Conservation (phyloP, 306 rosid species). For the Trifolium pratense region DNA sequence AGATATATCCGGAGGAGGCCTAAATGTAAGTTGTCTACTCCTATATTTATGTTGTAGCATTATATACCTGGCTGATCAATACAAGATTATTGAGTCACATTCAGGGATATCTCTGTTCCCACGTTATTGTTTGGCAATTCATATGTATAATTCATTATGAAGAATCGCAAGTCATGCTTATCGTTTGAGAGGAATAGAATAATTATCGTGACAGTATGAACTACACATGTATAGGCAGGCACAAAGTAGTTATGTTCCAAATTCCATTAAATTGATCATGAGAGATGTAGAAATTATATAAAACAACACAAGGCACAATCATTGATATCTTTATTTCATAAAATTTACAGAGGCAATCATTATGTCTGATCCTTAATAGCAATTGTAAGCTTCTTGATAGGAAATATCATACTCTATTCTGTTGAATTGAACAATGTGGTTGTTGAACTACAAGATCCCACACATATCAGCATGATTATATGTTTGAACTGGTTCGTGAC, state of each 20-base stretch:
- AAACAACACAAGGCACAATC: slow-evolving; percentile 40
- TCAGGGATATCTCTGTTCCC: slow-evolving; percentile 12
- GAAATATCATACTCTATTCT: slow-evolving; percentile 51
- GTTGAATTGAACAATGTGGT: slow-evolving; percentile 42
- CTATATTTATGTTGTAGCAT: slow-evolving; percentile 1
- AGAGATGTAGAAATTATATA: slow-evolving; percentile 35
- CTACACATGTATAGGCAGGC: slow-evolving; percentile 23
- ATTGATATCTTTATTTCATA: slow-evolving; percentile 49
- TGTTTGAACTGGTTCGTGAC: slow-evolving; percentile 42
- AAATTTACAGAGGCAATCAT: slow-evolving; percentile 53
- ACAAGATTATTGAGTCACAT: not conserved
- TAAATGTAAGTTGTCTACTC: not conserved
- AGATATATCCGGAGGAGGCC: slow-evolving; percentile 12
- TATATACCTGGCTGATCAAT: not conserved
- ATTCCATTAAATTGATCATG: slow-evolving; percentile 28
- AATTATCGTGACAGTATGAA: slow-evolving; percentile 11
- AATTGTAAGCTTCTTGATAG: slow-evolving; percentile 41
- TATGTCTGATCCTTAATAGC: slow-evolving; percentile 44
- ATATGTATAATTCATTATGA: slow-evolving; percentile 4
- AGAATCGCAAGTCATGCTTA: slow-evolving; percentile 15
- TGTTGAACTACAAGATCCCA: slow-evolving; percentile 48
- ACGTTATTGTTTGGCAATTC: slow-evolving; percentile 14
- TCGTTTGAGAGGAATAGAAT: slow-evolving; percentile 11
- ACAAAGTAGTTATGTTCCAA: slow-evolving; percentile 14
- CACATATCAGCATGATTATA: slow-evolving; percentile 45